Percentiles rank a stretch among this genome's conserved stretches.
Evolutionary conservation across 2,329 filamentous ascomycete species (phyloP).

Genomic region (Neofusicoccum cordaticola): DNA sequence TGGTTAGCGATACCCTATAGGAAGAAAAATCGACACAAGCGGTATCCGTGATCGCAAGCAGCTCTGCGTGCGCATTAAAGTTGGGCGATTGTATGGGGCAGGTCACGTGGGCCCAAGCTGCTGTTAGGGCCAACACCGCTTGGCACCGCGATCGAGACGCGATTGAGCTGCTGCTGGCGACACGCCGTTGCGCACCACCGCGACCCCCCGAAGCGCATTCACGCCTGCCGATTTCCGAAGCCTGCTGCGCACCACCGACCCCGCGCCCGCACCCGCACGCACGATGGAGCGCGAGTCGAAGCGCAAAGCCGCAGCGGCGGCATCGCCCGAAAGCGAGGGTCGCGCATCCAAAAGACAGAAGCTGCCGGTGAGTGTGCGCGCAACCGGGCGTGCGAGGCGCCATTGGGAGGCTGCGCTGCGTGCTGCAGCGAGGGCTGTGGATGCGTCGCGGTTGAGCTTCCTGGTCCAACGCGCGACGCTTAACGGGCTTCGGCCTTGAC

Average conservation of each 20-base stretch:
- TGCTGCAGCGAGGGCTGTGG: slow-evolving; percentile 19
- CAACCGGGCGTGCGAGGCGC: not conserved
- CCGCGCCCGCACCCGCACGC: not conserved
- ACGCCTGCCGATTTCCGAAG: not conserved
- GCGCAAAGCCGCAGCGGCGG: slow-evolving; percentile 53
- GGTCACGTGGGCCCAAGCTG: not conserved
- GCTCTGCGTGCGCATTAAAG: not conserved
- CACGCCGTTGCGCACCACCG: slow-evolving; percentile 17
- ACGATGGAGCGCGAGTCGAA: slow-evolving; percentile 50
- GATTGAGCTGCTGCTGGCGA: slow-evolving; percentile 16
- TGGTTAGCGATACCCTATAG: slow-evolving; percentile 30
- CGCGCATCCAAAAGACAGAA: slow-evolving; percentile 59
- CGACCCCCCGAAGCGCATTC: slow-evolving; percentile 15
- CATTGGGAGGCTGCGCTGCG: slow-evolving; percentile 9
- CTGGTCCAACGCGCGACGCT: slow-evolving; percentile 18
- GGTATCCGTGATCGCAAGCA: not conserved
- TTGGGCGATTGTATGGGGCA: not conserved
- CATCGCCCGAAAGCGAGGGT: slow-evolving; percentile 50
- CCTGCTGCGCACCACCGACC: not conserved
- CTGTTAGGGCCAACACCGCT: slow-evolving; percentile 11
- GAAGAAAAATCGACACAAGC: slow-evolving; percentile 14
- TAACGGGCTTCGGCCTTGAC: slow-evolving; percentile 19
- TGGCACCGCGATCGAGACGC: slow-evolving; percentile 16
- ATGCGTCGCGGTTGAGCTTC: slow-evolving; percentile 16
- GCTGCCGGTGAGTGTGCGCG: slow-evolving; percentile 52